A percentile compares a stretch with the other conserved stretches of the same genome.
Conservation (phyloP, 2,329 filamentous ascomycete genomes). For the Pezicula radicicola region DNA sequence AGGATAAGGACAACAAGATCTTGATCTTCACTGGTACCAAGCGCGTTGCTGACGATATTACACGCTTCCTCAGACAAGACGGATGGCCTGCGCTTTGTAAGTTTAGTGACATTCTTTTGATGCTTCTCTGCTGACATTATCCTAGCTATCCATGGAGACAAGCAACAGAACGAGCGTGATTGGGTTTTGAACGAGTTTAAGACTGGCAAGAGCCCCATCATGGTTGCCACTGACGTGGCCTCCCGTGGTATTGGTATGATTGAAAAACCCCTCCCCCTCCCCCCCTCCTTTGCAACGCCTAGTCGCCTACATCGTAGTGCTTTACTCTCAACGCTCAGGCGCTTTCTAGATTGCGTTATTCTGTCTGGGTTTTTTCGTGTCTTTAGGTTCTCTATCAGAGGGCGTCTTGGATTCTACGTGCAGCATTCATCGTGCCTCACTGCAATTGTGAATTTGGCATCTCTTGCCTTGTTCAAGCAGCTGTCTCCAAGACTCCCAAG, state of each 20-base stretch:
- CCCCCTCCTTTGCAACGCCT: constrained; percentile 47
- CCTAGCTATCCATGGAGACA: constrained; percentile 94
- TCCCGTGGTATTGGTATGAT: constrained; percentile 99
- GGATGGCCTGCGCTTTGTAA: constrained; percentile 96
- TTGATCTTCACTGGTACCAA: constrained; percentile 93
- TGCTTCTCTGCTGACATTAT: constrained; percentile 41
- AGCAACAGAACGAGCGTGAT: constrained; percentile 99
- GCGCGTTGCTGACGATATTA: constrained; percentile 96
- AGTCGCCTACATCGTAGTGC: constrained; percentile 63
- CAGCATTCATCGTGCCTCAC: constrained; percentile 65
- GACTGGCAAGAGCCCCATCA: constrained; percentile 98
- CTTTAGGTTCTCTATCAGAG: constrained; percentile 77
- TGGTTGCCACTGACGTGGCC: constrained; percentile 99
- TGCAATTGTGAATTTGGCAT: constrained; percentile 74
- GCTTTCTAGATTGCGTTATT: constrained; percentile 85
- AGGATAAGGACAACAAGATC: constrained; percentile 91
- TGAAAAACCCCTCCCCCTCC: constrained; percentile 50
- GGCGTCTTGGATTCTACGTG: constrained; percentile 85
- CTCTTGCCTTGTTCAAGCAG: constrained; percentile 81
- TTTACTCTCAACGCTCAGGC: constrained; percentile 91
- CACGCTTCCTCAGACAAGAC: constrained; percentile 93
- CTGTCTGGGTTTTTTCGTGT: constrained; percentile 84
- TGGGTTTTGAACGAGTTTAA: constrained; percentile 99
- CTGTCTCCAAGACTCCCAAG: constrained; percentile 66
- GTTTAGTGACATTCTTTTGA: constrained; percentile 47